phyloP scores from a whole-genome alignment of 2,329 filamentous ascomycete species.

The Simplicillium aogashimaense region DNA sequence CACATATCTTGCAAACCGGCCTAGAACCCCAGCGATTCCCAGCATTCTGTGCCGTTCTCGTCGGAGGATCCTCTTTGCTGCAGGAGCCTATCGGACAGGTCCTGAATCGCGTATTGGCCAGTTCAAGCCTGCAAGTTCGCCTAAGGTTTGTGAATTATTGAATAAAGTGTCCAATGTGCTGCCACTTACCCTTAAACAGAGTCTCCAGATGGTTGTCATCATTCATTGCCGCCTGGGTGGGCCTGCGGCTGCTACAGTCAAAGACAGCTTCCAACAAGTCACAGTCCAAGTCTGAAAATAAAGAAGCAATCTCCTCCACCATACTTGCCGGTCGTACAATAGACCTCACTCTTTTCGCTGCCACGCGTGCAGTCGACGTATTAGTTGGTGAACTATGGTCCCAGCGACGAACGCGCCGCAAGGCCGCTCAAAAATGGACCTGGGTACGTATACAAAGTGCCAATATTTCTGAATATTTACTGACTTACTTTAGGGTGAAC shows the following conservation, averaged over 20 bases:
- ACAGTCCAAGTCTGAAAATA: not conserved
- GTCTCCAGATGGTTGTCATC: constrained; percentile 47
- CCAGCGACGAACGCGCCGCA: constrained; percentile 31
- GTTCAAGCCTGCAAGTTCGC: not conserved
- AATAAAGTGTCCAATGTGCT: not conserved
- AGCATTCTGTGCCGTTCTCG: constrained; percentile 50
- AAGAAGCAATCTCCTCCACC: constrained; percentile 6
- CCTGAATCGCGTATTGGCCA: not conserved
- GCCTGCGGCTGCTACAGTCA: constrained; percentile 47
- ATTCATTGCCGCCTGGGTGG: constrained; percentile 48
- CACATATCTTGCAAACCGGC: constrained; percentile 37
- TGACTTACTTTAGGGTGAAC: constrained; percentile 17
- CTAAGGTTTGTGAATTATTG: not conserved
- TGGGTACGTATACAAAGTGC: constrained; percentile 21
- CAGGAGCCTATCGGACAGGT: constrained; percentile 31
- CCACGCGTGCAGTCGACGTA: constrained; percentile 63
- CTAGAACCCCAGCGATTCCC: constrained; percentile 49
- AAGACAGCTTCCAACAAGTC: constrained; percentile 36
- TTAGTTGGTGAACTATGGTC: constrained; percentile 57
- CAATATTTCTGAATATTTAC: constrained; percentile 1
- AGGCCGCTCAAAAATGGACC: constrained; percentile 36
- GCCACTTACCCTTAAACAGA: constrained; percentile 19
- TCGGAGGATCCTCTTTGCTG: constrained; percentile 51
- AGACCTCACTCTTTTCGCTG: constrained; percentile 72
- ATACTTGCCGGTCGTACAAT: constrained; percentile 60